Percentiles rank a stretch among this genome's conserved stretches.
Conservation (phyloP, 2,329 filamentous ascomycete genomes). For the Trichophyton verrucosum region DNA sequence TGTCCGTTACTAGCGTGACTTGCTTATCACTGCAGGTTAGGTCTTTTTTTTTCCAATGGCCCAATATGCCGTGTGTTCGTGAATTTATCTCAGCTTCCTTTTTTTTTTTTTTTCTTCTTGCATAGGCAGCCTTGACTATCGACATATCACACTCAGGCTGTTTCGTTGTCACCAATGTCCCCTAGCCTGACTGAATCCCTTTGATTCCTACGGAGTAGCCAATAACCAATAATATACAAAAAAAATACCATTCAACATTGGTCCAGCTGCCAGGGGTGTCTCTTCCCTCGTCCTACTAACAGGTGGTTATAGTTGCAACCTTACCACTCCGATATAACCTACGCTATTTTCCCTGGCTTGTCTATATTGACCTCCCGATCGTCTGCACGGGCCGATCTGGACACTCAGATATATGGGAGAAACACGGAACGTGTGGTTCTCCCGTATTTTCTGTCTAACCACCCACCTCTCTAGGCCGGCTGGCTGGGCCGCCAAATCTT, state of each 20-base stretch:
- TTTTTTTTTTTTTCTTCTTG: not conserved
- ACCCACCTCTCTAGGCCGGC: not conserved
- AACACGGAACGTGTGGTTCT: not conserved
- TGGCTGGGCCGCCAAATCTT: not conserved
- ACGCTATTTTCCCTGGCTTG: not conserved
- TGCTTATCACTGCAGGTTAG: too few relatives aligned
- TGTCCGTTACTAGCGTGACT: too few relatives aligned
- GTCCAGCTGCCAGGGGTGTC: not conserved
- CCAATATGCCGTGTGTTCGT: too few relatives aligned
- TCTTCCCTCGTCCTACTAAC: not conserved
- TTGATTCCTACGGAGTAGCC: not conserved
- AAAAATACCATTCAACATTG: not conserved
- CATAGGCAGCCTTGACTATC: not conserved
- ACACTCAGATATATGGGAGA: too few relatives aligned
- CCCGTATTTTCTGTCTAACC: not conserved
- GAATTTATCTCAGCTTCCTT: not conserved
- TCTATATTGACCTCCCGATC: too few relatives aligned
- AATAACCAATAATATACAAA: not conserved
- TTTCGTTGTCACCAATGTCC: not conserved
- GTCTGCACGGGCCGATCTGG: not conserved
- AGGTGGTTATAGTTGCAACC: not conserved
- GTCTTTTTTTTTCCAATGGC: too few relatives aligned
- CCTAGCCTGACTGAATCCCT: not conserved
- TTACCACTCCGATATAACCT: not conserved
- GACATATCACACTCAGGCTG: not conserved